Base-by-base conservation (phyloP, 371 early-diverging fungal species). In the Mucor lusitanicus region DNA sequence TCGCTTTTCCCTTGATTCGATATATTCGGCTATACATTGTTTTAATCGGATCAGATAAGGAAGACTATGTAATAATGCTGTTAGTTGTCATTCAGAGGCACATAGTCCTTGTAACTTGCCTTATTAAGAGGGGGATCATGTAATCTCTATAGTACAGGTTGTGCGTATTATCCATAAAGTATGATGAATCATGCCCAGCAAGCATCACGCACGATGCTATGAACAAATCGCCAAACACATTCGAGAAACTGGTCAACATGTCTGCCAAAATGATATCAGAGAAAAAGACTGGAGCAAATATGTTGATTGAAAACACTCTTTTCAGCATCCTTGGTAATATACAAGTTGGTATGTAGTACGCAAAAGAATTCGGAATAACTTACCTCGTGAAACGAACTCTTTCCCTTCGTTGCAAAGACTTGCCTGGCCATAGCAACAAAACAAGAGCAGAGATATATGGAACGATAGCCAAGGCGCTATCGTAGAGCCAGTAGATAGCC, bases 201-300 rank as follows among this genome's bases (percentile, higher is more conserved):
- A 83, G 70, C 73, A 83, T 80, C 65, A 77, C 69, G 65, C 87
- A 87, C 30, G 76, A 63, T n/a, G 88, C 79, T 57, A 83, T 75
- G 54, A 90, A 88, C 5, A 93, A 75, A 72, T 96, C 97, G 7
- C 94, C 95, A 69, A 96, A 85, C 9, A 95, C 91, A 50, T 92
- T 87, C 0, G 96, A 91, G 72, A 94, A 95, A 69, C 94, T 94
- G 0, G 97, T 97, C 71, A 97, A 73, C 55, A 97, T 91, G 86
- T 97, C 98, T 6, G 97, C 95, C 63, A 97, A 76, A 37, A 97
- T 87, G 28, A 95, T 87, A 70, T 97, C 97, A 1, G 85, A 86
- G 70, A 96, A 91, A 30, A 83, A 85, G 1, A 96, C 94, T 1
- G 87, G 79, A 1, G 85, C 70, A 61, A 76, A 67, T 39, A 92